Evolutionary conservation across 495 filamentous ascomycete species (phyloP).

Genomic region (Hypomontagnella monticulosa): DNA sequence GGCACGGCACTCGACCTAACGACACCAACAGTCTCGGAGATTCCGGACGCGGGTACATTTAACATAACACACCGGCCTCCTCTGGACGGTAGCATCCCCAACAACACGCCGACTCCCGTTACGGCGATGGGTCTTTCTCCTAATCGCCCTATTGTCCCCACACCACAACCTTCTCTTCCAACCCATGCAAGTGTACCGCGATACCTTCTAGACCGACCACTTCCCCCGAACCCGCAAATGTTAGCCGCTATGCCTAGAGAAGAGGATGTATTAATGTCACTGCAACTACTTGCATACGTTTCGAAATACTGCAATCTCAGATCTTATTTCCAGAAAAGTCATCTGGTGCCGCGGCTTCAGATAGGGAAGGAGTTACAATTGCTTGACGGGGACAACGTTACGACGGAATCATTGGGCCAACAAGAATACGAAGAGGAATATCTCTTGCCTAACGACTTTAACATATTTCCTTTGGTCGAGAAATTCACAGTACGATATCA

Average conservation of each 20-base stretch:
- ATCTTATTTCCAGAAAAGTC: conserved; percentile 92
- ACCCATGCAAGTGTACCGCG: conserved; percentile 70
- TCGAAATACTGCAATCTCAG: conserved; percentile 98
- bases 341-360: conserved; percentile 91
- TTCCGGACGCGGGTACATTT: conserved; percentile 86
- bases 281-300: conserved; percentile 97
- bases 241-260: conserved; percentile 91
- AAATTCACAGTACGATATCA: conserved; percentile 97
- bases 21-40: conserved; percentile 81
- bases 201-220: conserved; percentile 76
- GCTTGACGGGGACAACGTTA: conserved; percentile 69
- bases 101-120: conserved; percentile 62
- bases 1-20: conserved; percentile 77
- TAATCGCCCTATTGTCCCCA: conserved; percentile 76
- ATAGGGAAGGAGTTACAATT: conserved; percentile 85
- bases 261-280: conserved; percentile 96
- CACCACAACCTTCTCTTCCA: conserved; percentile 73
- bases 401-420: conserved; percentile 50
- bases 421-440: conserved; percentile 89
- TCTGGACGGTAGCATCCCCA: conserved; percentile 88
- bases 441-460: conserved; percentile 89
- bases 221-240: conserved; percentile 71
- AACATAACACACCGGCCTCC: conserved; percentile 93
- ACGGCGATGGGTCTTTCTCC: conserved; percentile 79
- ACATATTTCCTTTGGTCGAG: conserved; percentile 97